Conservation (phyloP, 2,329 filamentous ascomycete genomes). For the Aspergillus sp. region DNA sequence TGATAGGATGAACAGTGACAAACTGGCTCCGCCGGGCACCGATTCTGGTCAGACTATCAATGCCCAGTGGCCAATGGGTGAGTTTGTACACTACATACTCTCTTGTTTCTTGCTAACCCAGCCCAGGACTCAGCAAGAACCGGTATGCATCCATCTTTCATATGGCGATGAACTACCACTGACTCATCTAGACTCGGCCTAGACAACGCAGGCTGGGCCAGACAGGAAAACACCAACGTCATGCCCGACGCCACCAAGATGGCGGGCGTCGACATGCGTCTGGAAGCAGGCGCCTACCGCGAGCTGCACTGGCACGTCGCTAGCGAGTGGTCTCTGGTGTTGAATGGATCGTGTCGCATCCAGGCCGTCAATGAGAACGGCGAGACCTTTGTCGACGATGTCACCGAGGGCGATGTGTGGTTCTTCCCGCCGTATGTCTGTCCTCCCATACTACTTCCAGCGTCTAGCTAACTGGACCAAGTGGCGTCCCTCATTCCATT, state of each 20-base stretch:
- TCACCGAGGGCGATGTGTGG: constrained; percentile 75
- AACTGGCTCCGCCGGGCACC: constrained; percentile 53
- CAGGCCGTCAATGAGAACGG: constrained; percentile 54
- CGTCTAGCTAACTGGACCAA: constrained; percentile 7
- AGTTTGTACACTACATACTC: neutral
- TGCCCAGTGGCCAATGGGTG: constrained; percentile 55
- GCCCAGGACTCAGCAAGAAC: constrained; percentile 44
- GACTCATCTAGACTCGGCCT: constrained; percentile 35
- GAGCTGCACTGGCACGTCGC: constrained; percentile 58
- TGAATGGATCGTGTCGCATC: constrained; percentile 39
- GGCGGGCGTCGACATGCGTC: constrained; percentile 60
- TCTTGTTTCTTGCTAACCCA: constrained; percentile 5
- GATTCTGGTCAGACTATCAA: constrained; percentile 42
- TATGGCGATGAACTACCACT: neutral
- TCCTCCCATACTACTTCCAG: neutral
- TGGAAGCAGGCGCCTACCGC: constrained; percentile 57
- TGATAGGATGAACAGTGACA: constrained; percentile 55
- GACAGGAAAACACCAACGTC: constrained; percentile 52
- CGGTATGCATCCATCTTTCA: constrained; percentile 24
- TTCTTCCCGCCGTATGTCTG: constrained; percentile 64
- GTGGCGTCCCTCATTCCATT: constrained; percentile 71
- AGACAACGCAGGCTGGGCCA: constrained; percentile 51
- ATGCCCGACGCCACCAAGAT: constrained; percentile 51
- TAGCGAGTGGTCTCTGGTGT: constrained; percentile 36
- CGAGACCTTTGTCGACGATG: constrained; percentile 72